Percentiles rank a stretch among this genome's conserved stretches.
Evolutionary conservation across 2,329 filamentous ascomycete genomes (phyloP).

Genomic region (Colletotrichum sansevieriae): DNA sequence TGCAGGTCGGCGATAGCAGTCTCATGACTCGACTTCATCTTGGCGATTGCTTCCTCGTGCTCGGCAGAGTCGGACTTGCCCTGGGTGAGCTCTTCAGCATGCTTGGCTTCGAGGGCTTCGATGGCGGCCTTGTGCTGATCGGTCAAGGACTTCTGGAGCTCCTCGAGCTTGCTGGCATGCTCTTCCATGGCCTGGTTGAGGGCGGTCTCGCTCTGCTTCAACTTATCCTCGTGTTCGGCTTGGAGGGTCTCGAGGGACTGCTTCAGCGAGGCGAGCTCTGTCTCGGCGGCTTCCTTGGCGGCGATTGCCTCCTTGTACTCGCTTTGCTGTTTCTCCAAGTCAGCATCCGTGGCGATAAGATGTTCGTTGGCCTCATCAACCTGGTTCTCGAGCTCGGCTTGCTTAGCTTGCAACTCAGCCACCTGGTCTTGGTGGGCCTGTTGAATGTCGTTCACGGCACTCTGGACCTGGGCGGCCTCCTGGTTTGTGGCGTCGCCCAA

Average conservation of each 20-base stretch:
- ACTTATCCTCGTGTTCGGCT: conserved; percentile 55
- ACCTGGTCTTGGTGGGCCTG: conserved; percentile 58
- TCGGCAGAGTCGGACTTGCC: conserved; percentile 59
- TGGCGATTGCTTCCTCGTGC: conserved; percentile 63
- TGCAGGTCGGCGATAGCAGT: conserved; percentile 62
- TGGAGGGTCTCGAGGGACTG: conserved; percentile 62
- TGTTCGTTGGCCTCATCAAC: conserved; percentile 64
- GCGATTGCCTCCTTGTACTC: conserved; percentile 63
- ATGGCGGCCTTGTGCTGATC: conserved; percentile 65
- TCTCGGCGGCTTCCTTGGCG: conserved; percentile 62
- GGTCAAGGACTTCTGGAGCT: conserved; percentile 62
- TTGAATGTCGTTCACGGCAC: conserved; percentile 35
- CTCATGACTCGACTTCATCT: conserved; percentile 66
- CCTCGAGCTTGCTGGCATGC: conserved; percentile 63
- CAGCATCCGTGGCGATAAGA: conserved; percentile 63
- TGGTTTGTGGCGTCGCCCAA: conserved; percentile 65
- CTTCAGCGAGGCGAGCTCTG: conserved; percentile 63
- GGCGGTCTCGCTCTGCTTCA: conserved; percentile 54
- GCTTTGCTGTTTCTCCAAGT: conserved; percentile 63
- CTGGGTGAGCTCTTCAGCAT: conserved; percentile 64
- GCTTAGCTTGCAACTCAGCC: conserved; percentile 62
- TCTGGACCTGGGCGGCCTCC: conserved; percentile 54
- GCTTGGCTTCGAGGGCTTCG: conserved; percentile 65
- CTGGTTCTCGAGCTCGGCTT: conserved; percentile 61
- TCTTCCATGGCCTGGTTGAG: conserved; percentile 58